phyloP scores from a whole-genome alignment of 345 rosid genomes.

The Sisymbrium altissimum region DNA sequence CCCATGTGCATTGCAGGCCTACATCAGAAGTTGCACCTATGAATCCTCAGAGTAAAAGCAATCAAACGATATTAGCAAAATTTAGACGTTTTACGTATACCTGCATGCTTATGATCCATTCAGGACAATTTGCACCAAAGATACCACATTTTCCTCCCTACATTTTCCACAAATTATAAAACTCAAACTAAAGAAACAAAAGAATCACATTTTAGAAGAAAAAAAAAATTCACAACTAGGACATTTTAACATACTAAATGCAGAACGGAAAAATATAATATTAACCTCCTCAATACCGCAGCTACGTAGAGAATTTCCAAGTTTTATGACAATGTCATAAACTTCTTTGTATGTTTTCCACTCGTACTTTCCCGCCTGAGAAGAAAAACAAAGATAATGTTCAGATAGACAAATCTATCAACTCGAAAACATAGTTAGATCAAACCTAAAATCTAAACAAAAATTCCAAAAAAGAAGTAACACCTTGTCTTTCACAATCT shows the following conservation, averaged over 20 bases:
- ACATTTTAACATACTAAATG: too few relatives aligned
- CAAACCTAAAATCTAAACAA: neutral
- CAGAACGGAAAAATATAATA: neutral
- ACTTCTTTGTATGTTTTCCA: slow-evolving; percentile 79
- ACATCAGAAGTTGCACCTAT: slow-evolving; percentile 26
- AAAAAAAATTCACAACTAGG: neutral
- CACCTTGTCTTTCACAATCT: slow-evolving; percentile 68
- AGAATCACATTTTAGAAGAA: neutral
- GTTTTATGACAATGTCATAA: slow-evolving; percentile 59
- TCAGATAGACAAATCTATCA: neutral
- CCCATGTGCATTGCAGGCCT: slow-evolving; percentile 94
- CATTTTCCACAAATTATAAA: neutral
- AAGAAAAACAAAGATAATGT: neutral
- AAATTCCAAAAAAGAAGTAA: too few relatives aligned
- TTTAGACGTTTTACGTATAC: slow-evolving; percentile 24
- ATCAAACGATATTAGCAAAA: neutral
- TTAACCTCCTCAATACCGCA: slow-evolving; percentile 63
- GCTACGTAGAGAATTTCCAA: slow-evolving; percentile 69
- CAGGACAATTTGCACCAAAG: slow-evolving; percentile 68
- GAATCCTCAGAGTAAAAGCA: neutral
- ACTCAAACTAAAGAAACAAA: neutral
- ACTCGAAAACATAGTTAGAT: neutral
- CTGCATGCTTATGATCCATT: slow-evolving; percentile 96
- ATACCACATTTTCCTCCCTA: slow-evolving; percentile 82
- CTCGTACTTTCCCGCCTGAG: slow-evolving; percentile 64